Conservation (phyloP, 208 protist genomes). For the Crithidia mellificae region DNA sequence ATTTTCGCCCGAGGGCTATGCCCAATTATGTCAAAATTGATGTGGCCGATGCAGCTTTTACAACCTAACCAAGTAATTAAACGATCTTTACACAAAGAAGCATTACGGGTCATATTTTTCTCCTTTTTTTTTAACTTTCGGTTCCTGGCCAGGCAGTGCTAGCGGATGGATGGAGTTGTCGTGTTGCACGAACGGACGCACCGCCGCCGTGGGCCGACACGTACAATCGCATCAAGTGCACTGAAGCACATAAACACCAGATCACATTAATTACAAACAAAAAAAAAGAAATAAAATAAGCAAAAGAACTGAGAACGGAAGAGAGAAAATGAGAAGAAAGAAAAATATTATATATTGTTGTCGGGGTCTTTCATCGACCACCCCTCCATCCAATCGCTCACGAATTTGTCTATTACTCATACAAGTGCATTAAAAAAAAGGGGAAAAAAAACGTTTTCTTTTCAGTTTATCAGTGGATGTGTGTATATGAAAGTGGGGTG, state of each 20-base stretch:
- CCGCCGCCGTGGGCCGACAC: neutral
- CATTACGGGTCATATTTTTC: neutral
- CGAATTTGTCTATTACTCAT: neutral
- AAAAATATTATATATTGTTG: too few species aligned
- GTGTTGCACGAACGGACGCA: too few species aligned
- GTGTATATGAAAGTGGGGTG: too few species aligned
- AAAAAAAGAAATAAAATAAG: too few species aligned
- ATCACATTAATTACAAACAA: neutral
- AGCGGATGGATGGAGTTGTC: neutral
- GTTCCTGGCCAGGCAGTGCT: neutral
- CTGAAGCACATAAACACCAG: neutral
- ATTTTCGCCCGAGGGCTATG: too few species aligned
- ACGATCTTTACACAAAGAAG: too few species aligned
- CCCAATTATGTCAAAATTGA: too few species aligned
- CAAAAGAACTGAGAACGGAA: too few species aligned
- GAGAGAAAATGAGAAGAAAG: neutral
- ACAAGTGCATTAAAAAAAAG: neutral
- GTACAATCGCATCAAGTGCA: neutral
- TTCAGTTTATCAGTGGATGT: too few species aligned
- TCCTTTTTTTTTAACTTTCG: neutral
- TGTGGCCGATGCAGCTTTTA: too few species aligned
- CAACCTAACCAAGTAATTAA: too few species aligned
- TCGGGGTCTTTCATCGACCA: neutral
- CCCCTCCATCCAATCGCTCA: neutral
- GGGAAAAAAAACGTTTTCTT: neutral